Percentiles rank a stretch among this genome's conserved stretches.
Evolutionary conservation across 768 basidiomycete species (phyloP).

Genomic region (Tulasnella sp.): DNA sequence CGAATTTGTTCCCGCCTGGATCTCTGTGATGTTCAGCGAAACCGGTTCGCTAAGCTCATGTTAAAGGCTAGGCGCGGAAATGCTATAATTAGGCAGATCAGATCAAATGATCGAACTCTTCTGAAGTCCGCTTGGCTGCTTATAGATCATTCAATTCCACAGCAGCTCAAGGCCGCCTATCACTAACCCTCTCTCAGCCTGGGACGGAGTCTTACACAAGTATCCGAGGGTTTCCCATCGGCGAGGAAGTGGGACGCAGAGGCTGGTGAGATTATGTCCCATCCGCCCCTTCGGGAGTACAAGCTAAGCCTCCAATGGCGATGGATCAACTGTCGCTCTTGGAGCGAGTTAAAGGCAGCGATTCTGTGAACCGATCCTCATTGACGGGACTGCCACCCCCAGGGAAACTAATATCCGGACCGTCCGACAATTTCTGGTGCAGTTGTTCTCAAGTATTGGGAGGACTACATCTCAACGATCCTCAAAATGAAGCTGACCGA

Average conservation of each 20-base stretch:
- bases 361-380: neutral
- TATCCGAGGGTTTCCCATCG: slow-evolving; percentile 14
- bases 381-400: neutral
- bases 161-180: slow-evolving; percentile 53
- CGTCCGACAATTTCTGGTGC: neutral
- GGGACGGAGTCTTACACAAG: neutral
- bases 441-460: neutral
- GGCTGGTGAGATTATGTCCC: slow-evolving; percentile 59
- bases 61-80: slow-evolving; percentile 44
- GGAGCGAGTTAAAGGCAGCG: neutral
- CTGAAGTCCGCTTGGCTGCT: slow-evolving; percentile 39
- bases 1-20: slow-evolving; percentile 40
- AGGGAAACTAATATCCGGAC: neutral
- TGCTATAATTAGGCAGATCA: neutral
- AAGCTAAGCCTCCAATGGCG: neutral
- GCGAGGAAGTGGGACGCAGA: slow-evolving; percentile 29
- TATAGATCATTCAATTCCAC: slow-evolving; percentile 51
- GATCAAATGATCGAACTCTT: neutral
- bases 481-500: too few relatives aligned
- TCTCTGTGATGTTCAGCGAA: slow-evolving; percentile 51
- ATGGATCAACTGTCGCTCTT: neutral
- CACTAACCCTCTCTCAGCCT: slow-evolving; percentile 36
- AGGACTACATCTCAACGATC: neutral
- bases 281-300: slow-evolving; percentile 23
- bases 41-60: slow-evolving; percentile 57